Base-by-base conservation (phyloP, 2,329 filamentous ascomycete genomes). In the Alternaria gaisen region DNA sequence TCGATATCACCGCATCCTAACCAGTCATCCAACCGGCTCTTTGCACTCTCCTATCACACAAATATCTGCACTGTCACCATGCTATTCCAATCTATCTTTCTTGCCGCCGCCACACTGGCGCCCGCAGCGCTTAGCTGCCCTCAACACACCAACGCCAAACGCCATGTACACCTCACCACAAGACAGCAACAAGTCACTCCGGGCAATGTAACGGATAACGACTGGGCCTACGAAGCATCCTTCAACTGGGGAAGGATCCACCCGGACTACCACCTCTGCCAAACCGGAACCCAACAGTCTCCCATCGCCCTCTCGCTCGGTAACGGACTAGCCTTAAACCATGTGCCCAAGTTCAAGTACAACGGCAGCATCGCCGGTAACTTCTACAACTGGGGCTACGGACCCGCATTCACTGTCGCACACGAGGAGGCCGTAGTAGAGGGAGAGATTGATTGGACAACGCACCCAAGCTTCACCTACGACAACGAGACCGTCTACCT, bases 331-430 rank as follows among this genome's bases (percentile, higher is more conserved):
- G 77, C 81, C 2, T 62, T 69, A 20, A 75, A 72, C 26, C 82
- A 84, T 66, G 71, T 71, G 2, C 77, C 81, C 5, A 67, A 47
- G 16, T 84, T 85, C 72, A 75, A 80, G 64, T 84, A 83, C 70
- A 66, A 72, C 5, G 61, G 67, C 55, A 61, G 72, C 14, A 67
- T 78, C 5, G 51, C 66, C 2, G 83, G 83, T 1, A 76, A 77
- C 48, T 78, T 83, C 58, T 80, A 76, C 75, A 85, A 85, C 66
- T 84, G 82, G 81, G 80, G 81, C 20, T 84, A 83, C 58, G 83
- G 83, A 5, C 80, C 82, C 0, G 79, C 81, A 2, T 84, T 83
- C 62, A 80, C 76, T 5, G 63, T 83, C 41, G 62, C 74, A 12
- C 74, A 80, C 58, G 58, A 74, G 18, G 75, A 77, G 50, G 28